Evolutionary conservation across 2,329 filamentous ascomycete species (phyloP), one percentile per base, ranked within the genome.

Genomic region (Xylaria digitata): DNA sequence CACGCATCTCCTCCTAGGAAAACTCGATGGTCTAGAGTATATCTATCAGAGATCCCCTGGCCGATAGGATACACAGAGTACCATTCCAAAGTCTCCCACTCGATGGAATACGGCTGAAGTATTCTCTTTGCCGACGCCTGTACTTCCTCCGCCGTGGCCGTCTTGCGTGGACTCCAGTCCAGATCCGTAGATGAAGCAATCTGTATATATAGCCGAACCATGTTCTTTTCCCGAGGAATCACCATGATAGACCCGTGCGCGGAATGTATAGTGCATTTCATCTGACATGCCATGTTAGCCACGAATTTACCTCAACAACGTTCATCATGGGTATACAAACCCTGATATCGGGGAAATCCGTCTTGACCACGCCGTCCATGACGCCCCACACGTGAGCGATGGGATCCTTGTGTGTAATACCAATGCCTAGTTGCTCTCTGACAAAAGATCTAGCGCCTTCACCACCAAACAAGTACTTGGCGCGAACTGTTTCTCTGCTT

Each of bases 1-100:
- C 90, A 92, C n/a, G 91, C 90, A 78, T 94, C 91, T 45, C 91
- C 91, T 13, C 89, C 90, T 32, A 94, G 83, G 75, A 93, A 93
- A 1, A 93, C 89, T 58, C 91, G 85, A 70, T 91, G 85, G 66
- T 91, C 86, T 56, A 90, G 78, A 0, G 89, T 90, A 72, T 91
- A 91, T 19, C 83, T 86, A 62, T 90, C 89, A 1, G 90, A 85
- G 40, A 92, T 90, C 0, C 91, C 89, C 77, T 93, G 91, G 8
- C 90, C 90, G 68, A 93, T 92, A 50, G 91, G 90, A 72, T 93
- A 93, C 1, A 91, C 90, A 0, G 91, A 91, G 79, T 88, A 93
- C 91, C 90, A 92, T 73, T 91, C 89, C 1, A 91, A 85, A 6
- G 82, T 82, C 68, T 90, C 88, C 83, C 90, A 92, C 65, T 87